phyloP scores from a whole-genome alignment of 306 rosid genomes.

The Glycine soja region DNA sequence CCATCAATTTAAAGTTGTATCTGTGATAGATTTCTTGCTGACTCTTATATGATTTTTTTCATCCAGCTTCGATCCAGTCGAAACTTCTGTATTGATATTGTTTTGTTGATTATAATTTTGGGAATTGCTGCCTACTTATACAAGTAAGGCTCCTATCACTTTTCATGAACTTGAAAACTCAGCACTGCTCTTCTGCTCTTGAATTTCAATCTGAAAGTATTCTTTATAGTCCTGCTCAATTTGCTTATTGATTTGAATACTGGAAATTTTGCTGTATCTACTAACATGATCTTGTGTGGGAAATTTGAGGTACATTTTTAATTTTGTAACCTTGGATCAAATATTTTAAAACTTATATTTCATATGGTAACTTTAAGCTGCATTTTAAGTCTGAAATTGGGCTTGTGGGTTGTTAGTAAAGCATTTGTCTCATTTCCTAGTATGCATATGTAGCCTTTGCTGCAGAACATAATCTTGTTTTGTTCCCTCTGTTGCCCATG shows the following conservation, averaged over 20 bases:
- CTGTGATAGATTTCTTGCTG: slow-evolving; percentile 36
- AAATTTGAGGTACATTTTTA: slow-evolving; percentile 32
- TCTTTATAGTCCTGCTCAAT: neutral
- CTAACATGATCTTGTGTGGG: neutral
- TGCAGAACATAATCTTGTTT: neutral
- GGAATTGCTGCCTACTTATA: slow-evolving; percentile 98
- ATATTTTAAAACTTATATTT: slow-evolving; percentile 15
- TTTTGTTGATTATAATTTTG: slow-evolving; percentile 86
- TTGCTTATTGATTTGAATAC: slow-evolving; percentile 4
- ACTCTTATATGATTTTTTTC: slow-evolving; percentile 50
- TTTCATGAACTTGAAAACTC: slow-evolving; percentile 33
- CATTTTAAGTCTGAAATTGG: slow-evolving; percentile 18
- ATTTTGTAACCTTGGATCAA: neutral
- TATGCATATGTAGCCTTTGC: slow-evolving; percentile 8
- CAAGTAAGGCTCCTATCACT: slow-evolving; percentile 76
- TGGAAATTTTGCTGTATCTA: slow-evolving; percentile 29
- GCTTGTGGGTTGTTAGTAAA: slow-evolving; percentile 18
- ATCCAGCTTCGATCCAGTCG: slow-evolving; percentile 96
- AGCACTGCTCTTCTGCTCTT: neutral
- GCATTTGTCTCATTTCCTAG: slow-evolving; percentile 7
- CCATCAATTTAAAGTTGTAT: neutral
- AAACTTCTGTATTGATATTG: slow-evolving; percentile 94
- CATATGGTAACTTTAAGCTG: neutral
- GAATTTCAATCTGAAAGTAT: slow-evolving; percentile 16
- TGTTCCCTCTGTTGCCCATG: slow-evolving; percentile 27